These are phyloP conservation scores for Russula virescens DNA, from an alignment of 768 basidiomycete species.

Conservation along the genomic window DNA sequence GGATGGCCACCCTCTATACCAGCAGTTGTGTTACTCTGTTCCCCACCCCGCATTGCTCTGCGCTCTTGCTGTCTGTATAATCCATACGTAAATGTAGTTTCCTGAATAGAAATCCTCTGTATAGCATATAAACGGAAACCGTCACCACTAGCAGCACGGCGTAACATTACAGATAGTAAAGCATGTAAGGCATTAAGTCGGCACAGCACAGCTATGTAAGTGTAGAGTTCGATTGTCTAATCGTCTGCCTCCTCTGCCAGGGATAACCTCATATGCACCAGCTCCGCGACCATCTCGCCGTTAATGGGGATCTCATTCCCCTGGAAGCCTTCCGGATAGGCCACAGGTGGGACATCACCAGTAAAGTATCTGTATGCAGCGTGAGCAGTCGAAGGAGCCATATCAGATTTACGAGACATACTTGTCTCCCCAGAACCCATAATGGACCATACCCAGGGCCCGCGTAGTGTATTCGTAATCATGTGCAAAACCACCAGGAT, in stretches of 20 bases:
- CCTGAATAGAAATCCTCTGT: background rate
- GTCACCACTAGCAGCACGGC: background rate
- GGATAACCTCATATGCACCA: constrained; percentile 53
- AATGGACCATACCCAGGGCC: constrained; percentile 79
- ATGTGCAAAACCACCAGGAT: constrained; percentile 73
- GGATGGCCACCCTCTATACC: background rate
- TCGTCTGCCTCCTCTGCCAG: constrained; percentile 59
- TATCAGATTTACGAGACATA: constrained; percentile 31
- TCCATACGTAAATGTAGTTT: background rate
- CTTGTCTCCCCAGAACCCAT: constrained; percentile 78
- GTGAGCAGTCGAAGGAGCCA: constrained; percentile 1
- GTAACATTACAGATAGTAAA: background rate
- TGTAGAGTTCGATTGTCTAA: constrained; percentile 27
- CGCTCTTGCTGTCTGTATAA: background rate
- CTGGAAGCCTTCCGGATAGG: constrained; percentile 87
- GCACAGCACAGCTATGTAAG: constrained; percentile 1
- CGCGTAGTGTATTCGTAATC: constrained; percentile 80
- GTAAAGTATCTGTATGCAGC: constrained; percentile 56
- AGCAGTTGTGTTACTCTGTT: background rate
- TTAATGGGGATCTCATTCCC: constrained; percentile 81
- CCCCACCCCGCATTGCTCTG: background rate
- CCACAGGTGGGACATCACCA: constrained; percentile 61
- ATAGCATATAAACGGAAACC: background rate
- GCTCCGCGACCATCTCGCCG: constrained; percentile 56
- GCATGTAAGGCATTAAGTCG: background rate